phyloP scores from a whole-genome alignment of 352 stramenopile genomes.

The Phytopythium chamaehyphon region DNA sequence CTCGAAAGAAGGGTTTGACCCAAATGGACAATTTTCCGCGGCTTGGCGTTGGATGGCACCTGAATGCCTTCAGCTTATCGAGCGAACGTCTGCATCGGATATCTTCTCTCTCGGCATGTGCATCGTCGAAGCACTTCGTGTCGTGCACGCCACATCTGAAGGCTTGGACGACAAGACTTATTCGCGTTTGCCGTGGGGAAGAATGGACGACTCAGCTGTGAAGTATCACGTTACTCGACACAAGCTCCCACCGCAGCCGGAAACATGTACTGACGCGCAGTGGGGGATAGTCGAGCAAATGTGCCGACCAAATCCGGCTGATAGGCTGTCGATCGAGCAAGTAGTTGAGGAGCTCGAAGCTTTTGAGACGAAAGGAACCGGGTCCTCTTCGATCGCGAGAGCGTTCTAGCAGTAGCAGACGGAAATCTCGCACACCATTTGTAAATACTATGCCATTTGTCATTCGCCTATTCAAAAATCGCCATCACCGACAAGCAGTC shows the following conservation, averaged over 20 bases:
- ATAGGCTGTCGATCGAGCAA: neutral
- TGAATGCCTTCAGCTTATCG: constrained; percentile 4
- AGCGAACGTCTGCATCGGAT: constrained; percentile 9
- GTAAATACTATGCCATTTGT: too few species aligned
- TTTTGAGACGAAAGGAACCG: too few species aligned
- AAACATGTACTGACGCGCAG: neutral
- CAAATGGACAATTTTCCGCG: neutral
- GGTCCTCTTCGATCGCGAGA: too few species aligned
- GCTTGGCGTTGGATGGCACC: constrained; percentile 14
- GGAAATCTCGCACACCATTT: too few species aligned
- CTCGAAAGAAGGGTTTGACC: neutral
- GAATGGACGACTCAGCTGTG: neutral
- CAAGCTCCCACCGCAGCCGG: neutral
- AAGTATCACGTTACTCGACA: neutral
- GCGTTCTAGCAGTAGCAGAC: too few species aligned
- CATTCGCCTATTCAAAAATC: too few species aligned
- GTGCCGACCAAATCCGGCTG: neutral
- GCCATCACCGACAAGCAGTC: too few species aligned
- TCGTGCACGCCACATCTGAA: neutral
- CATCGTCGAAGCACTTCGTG: constrained; percentile 9
- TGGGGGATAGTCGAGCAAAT: neutral
- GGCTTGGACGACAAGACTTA: neutral
- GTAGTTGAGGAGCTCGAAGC: too few species aligned
- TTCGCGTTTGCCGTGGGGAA: neutral
- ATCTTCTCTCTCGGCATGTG: constrained; percentile 15